Percentiles rank a stretch among this genome's conserved stretches.
These are phyloP conservation scores for Coprinopsis marcescibilis DNA, from an alignment of 768 basidiomycete genomes.

Conservation along the genomic window DNA sequence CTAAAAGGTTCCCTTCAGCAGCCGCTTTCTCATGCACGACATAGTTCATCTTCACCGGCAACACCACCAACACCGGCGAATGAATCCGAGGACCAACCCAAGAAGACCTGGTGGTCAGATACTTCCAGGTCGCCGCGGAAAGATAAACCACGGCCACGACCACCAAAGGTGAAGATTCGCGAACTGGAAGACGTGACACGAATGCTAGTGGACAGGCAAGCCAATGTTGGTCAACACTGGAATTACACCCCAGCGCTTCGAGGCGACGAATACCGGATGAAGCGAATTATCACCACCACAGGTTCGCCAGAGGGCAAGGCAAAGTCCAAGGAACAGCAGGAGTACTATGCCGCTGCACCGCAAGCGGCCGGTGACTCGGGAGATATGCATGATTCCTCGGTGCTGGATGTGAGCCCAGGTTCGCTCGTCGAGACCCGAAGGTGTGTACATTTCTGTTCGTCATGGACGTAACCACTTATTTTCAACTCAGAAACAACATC, in stretches of 20 bases:
- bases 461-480: neutral
- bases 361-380: neutral
- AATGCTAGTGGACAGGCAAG: too few relatives aligned
- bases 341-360: neutral
- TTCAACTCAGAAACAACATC: conserved; percentile 22
- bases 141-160: too few relatives aligned
- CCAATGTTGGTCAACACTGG: too few relatives aligned
- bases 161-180: too few relatives aligned
- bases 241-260: too few relatives aligned
- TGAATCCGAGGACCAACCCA: too few relatives aligned
- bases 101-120: too few relatives aligned
- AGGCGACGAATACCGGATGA: neutral
- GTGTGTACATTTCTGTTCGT: conserved; percentile 20
- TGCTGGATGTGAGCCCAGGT: conserved; percentile 27
- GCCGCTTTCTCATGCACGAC: neutral
- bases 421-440: conserved; percentile 44
- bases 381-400: conserved; percentile 15
- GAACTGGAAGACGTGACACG: too few relatives aligned
- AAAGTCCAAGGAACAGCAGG: conserved; percentile 3
- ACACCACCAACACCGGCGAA: too few relatives aligned
- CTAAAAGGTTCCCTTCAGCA: neutral
- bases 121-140: too few relatives aligned
- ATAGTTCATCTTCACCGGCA: neutral
- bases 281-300: neutral
- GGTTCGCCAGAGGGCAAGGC: neutral